These are phyloP conservation scores for Saccharomycopsis capsularis DNA, from an alignment of 805 yeast species.

Conservation along the genomic window DNA sequence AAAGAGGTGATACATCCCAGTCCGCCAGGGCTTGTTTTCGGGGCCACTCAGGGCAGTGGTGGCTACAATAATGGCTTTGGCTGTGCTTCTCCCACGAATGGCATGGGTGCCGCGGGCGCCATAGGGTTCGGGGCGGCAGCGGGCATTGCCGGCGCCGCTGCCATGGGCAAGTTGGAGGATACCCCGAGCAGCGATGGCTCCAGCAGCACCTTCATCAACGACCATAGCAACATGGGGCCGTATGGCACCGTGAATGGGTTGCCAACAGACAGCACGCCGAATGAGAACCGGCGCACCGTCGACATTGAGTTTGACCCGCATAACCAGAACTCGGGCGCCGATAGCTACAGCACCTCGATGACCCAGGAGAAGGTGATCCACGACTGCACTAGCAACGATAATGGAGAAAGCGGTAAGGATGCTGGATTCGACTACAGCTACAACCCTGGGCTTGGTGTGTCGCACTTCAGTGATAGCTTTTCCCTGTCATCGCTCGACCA, in stretches of 20 bases:
- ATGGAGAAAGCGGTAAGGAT: too few species aligned
- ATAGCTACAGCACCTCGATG: too few species aligned
- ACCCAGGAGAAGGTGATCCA: too few species aligned
- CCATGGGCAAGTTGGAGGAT: neutral
- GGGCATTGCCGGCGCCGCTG: neutral
- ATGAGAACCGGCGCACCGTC: conserved; percentile 17
- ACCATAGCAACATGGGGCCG: neutral
- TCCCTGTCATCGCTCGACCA: too few species aligned
- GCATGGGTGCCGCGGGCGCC: neutral
- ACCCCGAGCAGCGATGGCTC: neutral
- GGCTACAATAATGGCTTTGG: too few species aligned
- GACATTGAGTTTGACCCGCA: conserved; percentile 18
- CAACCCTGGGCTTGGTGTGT: too few species aligned
- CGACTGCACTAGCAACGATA: too few species aligned
- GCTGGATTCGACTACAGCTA: too few species aligned
- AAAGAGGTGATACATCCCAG: neutral
- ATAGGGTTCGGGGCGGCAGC: too few species aligned
- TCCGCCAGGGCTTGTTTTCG: neutral
- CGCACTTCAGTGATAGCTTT: too few species aligned
- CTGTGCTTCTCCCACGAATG: neutral
- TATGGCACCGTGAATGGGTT: neutral
- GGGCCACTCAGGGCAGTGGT: neutral
- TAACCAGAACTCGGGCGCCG: too few species aligned
- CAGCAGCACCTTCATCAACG: neutral
- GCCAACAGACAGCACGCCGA: conserved; percentile 4